phyloP scores from a whole-genome alignment of 805 yeast species.

The Ogataea minuta region DNA sequence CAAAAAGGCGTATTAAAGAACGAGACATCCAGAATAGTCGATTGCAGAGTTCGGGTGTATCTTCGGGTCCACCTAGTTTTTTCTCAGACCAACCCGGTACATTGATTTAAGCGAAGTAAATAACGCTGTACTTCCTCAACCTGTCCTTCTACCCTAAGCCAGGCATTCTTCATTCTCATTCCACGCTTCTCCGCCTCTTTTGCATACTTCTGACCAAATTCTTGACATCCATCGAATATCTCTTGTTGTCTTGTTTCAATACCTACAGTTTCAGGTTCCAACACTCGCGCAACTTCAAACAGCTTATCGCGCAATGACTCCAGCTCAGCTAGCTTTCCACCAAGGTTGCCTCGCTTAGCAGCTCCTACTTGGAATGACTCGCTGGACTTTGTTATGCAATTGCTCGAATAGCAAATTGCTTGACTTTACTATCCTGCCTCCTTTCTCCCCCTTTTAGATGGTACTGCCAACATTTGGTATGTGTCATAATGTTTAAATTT shows the following conservation, averaged over 20 bases:
- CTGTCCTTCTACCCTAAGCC: too few species aligned
- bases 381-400: slow-evolving; percentile 25
- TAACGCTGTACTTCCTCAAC: too few species aligned
- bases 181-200: slow-evolving; percentile 50
- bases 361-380: slow-evolving; percentile 22
- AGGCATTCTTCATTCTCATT: slow-evolving; percentile 3
- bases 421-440: slow-evolving; percentile 22
- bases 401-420: slow-evolving; percentile 25
- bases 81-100: too few species aligned
- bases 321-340: slow-evolving; percentile 38
- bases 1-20: too few species aligned
- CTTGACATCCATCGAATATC: slow-evolving; percentile 85
- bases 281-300: slow-evolving; percentile 30
- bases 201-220: slow-evolving; percentile 90
- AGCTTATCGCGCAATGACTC: slow-evolving; percentile 38
- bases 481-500: slow-evolving; percentile 4
- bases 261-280: slow-evolving; percentile 54
- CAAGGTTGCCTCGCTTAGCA: slow-evolving; percentile 33
- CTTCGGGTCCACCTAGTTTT: too few species aligned
- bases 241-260: slow-evolving; percentile 60
- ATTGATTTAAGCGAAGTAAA: too few species aligned
- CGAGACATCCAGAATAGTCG: too few species aligned
- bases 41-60: too few species aligned
- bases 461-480: slow-evolving; percentile 8
- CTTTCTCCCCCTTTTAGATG: slow-evolving; percentile 32